Evolutionary conservation across 1,139 yeast species (phyloP).

Genomic region (Debaryomyces subglobosus): DNA sequence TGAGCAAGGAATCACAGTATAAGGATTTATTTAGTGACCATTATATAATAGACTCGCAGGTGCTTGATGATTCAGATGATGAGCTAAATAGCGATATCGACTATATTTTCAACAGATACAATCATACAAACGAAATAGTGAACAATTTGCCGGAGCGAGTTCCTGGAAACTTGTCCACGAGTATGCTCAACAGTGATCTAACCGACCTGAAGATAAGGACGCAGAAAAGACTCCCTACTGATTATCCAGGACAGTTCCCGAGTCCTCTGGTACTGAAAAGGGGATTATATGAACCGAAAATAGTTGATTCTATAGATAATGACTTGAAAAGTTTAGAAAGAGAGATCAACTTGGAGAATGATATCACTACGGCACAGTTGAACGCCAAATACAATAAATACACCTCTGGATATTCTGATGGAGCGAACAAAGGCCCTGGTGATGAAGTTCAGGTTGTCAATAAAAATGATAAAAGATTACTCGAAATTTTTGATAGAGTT

Average conservation of each 20-base stretch:
- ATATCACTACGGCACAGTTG: slow-evolving; percentile 7
- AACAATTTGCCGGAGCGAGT: background rate
- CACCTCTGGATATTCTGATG: background rate
- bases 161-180: background rate
- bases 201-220: too few relatives aligned
- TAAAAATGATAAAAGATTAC: background rate
- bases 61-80: slow-evolving; percentile 28
- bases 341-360: slow-evolving; percentile 6
- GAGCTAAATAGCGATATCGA: slow-evolving; percentile 19
- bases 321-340: slow-evolving; percentile 4
- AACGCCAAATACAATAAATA: slow-evolving; percentile 5
- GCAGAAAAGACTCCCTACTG: slow-evolving; percentile 2
- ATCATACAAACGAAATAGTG: slow-evolving; percentile 7
- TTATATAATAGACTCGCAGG: slow-evolving; percentile 9
- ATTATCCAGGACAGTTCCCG: slow-evolving; percentile 8
- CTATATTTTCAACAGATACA: slow-evolving; percentile 8
- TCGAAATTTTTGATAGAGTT: background rate
- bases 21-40: slow-evolving; percentile 13
- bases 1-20: background rate
- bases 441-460: background rate
- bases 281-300: background rate
- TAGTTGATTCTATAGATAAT: background rate
- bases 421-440: background rate
- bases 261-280: slow-evolving; percentile 5
- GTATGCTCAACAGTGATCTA: background rate